A percentile compares a stretch with the other conserved stretches of the same genome.
These are phyloP conservation scores for Septoria petroselini DNA, from an alignment of 2,329 filamentous ascomycete species.

Conservation along the genomic window DNA sequence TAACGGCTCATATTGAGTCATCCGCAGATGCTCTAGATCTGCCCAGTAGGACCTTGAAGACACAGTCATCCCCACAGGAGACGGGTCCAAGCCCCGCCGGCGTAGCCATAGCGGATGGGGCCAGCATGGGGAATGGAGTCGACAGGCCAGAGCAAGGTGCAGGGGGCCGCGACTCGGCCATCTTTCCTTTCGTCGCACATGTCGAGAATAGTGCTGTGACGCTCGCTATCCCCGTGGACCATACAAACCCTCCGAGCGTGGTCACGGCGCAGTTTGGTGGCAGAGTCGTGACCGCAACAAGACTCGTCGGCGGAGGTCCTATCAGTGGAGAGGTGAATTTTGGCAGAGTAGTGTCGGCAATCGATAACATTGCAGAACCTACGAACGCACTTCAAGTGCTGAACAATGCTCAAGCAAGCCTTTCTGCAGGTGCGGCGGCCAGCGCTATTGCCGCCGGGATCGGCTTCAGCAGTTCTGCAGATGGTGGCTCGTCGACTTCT, in stretches of 20 bases:
- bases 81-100: neutral
- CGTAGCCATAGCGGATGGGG: neutral
- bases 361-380: conserved; percentile 17
- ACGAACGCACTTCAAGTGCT: conserved; percentile 25
- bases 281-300: conserved; percentile 22
- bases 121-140: too few species aligned
- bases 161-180: neutral
- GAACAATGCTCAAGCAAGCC: conserved; percentile 17
- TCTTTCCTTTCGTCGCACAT: conserved; percentile 24
- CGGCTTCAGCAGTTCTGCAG: conserved; percentile 1
- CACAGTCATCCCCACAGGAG: neutral
- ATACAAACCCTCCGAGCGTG: conserved; percentile 22
- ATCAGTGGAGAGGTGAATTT: conserved; percentile 9
- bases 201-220: conserved; percentile 24
- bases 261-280: conserved; percentile 25
- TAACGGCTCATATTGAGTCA: conserved; percentile 30
- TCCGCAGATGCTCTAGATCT: conserved; percentile 24
- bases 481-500: conserved; percentile 4
- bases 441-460: conserved; percentile 20
- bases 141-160: too few species aligned
- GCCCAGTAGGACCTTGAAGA: conserved; percentile 23
- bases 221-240: conserved; percentile 19
- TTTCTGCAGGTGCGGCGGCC: conserved; percentile 1
- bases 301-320: conserved; percentile 8
- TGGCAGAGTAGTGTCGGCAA: conserved; percentile 18